A percentile compares a stretch with the other conserved stretches of the same genome.
These are phyloP conservation scores for Daldinia concentrica DNA, from an alignment of 495 filamentous ascomycete genomes.

Conservation along the genomic window DNA sequence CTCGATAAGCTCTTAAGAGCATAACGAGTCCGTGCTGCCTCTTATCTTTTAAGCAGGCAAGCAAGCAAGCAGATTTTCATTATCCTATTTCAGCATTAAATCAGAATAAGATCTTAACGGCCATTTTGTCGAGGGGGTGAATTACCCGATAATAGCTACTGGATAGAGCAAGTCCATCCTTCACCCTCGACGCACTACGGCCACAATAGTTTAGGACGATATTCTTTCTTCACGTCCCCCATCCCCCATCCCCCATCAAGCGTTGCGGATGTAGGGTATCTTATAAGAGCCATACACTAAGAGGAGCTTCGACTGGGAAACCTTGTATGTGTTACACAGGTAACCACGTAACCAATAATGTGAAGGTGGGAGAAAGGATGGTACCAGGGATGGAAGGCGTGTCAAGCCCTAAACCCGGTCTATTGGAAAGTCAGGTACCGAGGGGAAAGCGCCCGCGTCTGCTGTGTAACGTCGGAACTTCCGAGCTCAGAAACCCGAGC, in stretches of 20 bases:
- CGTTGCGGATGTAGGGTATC: neutral
- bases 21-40: neutral
- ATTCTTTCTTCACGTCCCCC: slow-evolving; percentile 8
- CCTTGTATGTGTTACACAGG: slow-evolving; percentile 23
- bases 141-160: slow-evolving; percentile 10
- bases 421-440: slow-evolving; percentile 41
- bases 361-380: slow-evolving; percentile 12
- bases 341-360: slow-evolving; percentile 21
- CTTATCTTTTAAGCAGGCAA: neutral
- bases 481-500: slow-evolving; percentile 38
- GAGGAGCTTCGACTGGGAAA: slow-evolving; percentile 5
- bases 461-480: slow-evolving; percentile 44
- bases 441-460: slow-evolving; percentile 38
- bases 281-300: slow-evolving; percentile 9
- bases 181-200: slow-evolving; percentile 10
- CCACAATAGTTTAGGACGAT: neutral
- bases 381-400: slow-evolving; percentile 25
- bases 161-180: slow-evolving; percentile 14
- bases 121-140: slow-evolving; percentile 3
- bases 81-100: neutral
- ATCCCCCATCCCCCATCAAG: neutral
- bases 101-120: slow-evolving; percentile 3
- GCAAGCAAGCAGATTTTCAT: neutral
- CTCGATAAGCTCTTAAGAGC: slow-evolving; percentile 6
- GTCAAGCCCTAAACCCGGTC: slow-evolving; percentile 27